Base-by-base conservation (phyloP, 2,329 filamentous ascomycete species). In the Rutstroemia sp. region DNA sequence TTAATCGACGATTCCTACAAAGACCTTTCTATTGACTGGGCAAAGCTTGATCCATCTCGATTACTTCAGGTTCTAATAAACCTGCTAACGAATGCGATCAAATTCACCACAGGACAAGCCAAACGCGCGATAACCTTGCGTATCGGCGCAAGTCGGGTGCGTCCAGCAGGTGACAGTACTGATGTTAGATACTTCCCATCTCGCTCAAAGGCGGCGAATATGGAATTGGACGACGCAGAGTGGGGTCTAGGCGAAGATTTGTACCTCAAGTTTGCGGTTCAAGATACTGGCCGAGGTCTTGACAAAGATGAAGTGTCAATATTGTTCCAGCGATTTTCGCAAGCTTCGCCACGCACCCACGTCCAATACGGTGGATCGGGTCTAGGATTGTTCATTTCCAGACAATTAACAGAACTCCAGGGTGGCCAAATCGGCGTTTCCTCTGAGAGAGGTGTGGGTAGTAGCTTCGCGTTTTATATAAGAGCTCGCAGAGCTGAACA, bases 301-400 rank as follows among this genome's bases (percentile, higher is more conserved):
- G 86, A 78, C 3, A 77, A 82, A 4, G 80, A 85, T 56, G 88
- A 91, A 66, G 88, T 86, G 72, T 85, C 86, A 50, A 78, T 83
- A 47, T 77, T 94, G 0, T 94, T 92, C 70, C 82, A 90, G 63
- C 81, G 87, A 21, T 94, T 94, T 69, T 56, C 54, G 19, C 89
- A 94, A 71, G 87, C 88, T 0, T 89, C 85, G 18, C 86, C 87
- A 4, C 82, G 84, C 42, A 92, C 88, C 0, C 88, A 92, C 64
- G 83, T 90, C n/a, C 84, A 89, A 63, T 92, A 92, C 62, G 89
- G 89, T n/a, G 89, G 89, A 0, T 89, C 85, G 0, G 89, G 89
- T 0, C 77, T 94, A 1, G 89, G 89, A 0, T 75, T 94, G 0
- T 92, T 92, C 71, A 92, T 94, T 61, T 89, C 85, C 27, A 80